These are phyloP conservation scores for Tolypocladium amazonense DNA, from an alignment of 2,329 filamentous ascomycete genomes.

Conservation along the genomic window DNA sequence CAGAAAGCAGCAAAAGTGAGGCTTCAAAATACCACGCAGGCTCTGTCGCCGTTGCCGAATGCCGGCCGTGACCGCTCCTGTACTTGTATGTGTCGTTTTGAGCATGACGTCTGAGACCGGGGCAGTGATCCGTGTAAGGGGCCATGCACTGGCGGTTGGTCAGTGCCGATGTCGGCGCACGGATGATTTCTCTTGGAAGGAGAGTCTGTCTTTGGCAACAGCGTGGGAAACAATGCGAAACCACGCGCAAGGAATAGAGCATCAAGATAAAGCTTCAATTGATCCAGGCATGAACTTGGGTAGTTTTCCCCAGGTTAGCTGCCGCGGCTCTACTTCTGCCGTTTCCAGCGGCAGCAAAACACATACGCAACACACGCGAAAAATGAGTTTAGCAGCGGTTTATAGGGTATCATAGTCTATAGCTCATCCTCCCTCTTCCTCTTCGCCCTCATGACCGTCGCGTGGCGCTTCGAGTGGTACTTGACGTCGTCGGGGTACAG, in stretches of 20 bases:
- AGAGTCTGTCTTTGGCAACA: background rate
- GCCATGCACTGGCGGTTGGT: background rate
- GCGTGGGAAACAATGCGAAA: background rate
- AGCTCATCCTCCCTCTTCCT: constrained; percentile 11
- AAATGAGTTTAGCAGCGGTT: background rate
- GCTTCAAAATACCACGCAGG: background rate
- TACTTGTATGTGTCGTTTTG: background rate
- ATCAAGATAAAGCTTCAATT: background rate
- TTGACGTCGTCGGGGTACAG: constrained; percentile 32
- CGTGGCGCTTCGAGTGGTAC: constrained; percentile 28
- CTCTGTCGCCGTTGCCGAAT: background rate
- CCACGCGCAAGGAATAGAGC: too few relatives aligned
- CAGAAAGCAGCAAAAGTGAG: background rate
- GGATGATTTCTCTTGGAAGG: too few relatives aligned
- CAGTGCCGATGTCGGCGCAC: background rate
- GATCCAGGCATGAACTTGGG: background rate
- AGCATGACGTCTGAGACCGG: background rate
- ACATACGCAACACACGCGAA: background rate
- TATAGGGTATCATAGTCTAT: constrained; percentile 5
- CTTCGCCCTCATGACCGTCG: constrained; percentile 17
- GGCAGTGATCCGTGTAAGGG: too few relatives aligned
- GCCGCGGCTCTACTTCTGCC: background rate
- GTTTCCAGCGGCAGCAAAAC: background rate
- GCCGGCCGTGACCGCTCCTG: background rate
- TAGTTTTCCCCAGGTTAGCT: background rate